Evolutionary conservation across 2,329 filamentous ascomycete species (phyloP), one percentile per base, ranked within the genome.

Genomic region (Fusarium pseudonygamai): DNA sequence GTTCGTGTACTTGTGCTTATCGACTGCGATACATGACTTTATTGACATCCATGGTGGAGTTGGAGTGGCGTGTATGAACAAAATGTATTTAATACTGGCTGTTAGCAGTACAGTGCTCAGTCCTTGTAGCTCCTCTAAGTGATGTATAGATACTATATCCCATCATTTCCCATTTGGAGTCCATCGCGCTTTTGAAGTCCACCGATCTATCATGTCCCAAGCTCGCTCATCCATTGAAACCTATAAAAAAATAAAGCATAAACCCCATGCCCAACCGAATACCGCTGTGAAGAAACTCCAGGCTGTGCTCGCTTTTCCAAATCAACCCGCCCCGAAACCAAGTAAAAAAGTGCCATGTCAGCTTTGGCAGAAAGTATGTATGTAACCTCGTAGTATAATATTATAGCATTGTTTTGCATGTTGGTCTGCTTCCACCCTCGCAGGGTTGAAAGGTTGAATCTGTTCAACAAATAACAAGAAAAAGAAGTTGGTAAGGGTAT

Each of bases 401-500:
- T 77, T 75, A 72, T 66, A 60, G 56, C 14, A 46, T 64, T 64
- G 37, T 37, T 45, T 62, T 16, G 64, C 60, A 59, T 50, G 64
- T 16, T 40, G 49, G 43, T 72, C 64, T 64, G 61, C 42, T 61
- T 47, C 53, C 49, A 43, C 39, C 42, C 32, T 47, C 28, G 24
- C 30, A 50, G 46, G 46, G 46, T 46, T 59, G 26, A 45, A 26
- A 37, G 24, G 16, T 45, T 32, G 42, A 56, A 52, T 45, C 43
- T n/a, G 28, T 20, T 49, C 39, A 34, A 72, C 52, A 63, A 30
- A 59, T 52, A 39, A 39, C 56, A 64, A 45, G 42, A 39, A 24
- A 58, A 61, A 49, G 37, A 47, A 69, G 52, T 42, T 64, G 47
- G 47, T 49, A 52, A 76, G 76, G 76, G 76, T 78, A 78, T 78